Percentiles rank a stretch among this genome's conserved stretches.
phyloP scores from a whole-genome alignment of 1,284 basidiomycete genomes.

The Pholiota adiposa region DNA sequence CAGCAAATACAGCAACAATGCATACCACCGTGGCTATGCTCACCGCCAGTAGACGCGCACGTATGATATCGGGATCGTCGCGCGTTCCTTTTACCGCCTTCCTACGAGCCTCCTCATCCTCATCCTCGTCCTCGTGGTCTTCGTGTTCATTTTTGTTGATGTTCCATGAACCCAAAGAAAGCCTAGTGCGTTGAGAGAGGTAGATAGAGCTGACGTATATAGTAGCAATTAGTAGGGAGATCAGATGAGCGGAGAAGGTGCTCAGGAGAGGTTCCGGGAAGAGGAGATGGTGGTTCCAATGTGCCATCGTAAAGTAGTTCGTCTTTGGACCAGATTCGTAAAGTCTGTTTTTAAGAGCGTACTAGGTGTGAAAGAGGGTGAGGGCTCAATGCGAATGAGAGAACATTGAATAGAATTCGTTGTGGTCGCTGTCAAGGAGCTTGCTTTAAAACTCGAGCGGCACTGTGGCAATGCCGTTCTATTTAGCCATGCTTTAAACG shows the following conservation, averaged over 20 bases:
- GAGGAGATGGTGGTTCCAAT: conserved; percentile 4
- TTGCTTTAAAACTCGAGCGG: neutral
- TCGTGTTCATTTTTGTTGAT: neutral
- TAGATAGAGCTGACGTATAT: conserved; percentile 72
- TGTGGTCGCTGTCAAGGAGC: too few relatives aligned
- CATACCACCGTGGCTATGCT: conserved; percentile 58
- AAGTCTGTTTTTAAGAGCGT: too few relatives aligned
- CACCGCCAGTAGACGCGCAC: conserved; percentile 65
- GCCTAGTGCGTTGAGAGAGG: conserved; percentile 56
- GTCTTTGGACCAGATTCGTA: neutral
- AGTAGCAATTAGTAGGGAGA: conserved; percentile 51
- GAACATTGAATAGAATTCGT: neutral
- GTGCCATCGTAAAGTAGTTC: neutral
- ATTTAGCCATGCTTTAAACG: neutral
- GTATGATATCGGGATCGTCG: conserved; percentile 77
- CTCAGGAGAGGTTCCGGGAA: conserved; percentile 31
- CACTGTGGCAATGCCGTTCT: neutral
- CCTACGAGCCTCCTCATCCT: neutral
- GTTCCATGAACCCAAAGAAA: conserved; percentile 42
- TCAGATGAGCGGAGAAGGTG: conserved; percentile 44
- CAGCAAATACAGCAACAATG: conserved; percentile 45
- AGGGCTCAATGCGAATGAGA: neutral
- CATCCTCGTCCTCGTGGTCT: neutral
- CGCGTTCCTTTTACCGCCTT: conserved; percentile 36
- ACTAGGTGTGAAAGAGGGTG: too few relatives aligned